Base-by-base conservation (phyloP, 2,329 filamentous ascomycete genomes). In the Cladosporium phlei region DNA sequence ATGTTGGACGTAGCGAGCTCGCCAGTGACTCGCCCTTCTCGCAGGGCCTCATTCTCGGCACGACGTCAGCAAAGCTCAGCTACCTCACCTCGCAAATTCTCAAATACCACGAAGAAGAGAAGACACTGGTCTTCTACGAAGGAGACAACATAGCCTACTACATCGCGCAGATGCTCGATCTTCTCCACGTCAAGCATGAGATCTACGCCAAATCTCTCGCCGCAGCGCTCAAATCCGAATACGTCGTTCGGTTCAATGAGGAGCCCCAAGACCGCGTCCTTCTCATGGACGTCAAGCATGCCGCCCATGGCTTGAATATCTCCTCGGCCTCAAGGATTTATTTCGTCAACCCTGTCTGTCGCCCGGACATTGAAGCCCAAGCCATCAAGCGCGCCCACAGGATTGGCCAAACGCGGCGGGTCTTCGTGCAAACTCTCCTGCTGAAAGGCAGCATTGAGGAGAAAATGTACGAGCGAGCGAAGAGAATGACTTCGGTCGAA, bases 71-170 rank as follows among this genome's bases (percentile, higher is more conserved):
- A 0, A 97, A 97, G 65, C 73, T 96, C 2, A 90, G 86, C 2
- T 95, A 96, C 59, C 71, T 96, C 5, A 70, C 95, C 14, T 84
- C 89, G 45, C 75, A 79, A 24, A 81, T 96, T 10, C 65, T 82
- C 4, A 71, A 77, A 43, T 74, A 90, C 51, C 80, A 93, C 44
- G 66, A 74, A 1, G 68, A 76, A 0, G 89, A 95, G 59, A 95
- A 96, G 65, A 93, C 94, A 3, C 80, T 96, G 43, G 78, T 96
- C 8, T 97, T 97, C 64, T 96, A 95, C 63, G 88, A 95, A 51
- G 85, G 86, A 24, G 85, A 93, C 50, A 91, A 95, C 56, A 77
- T 86, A 2, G 90, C 88, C 1, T 95, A 80, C 65, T 95, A 94
- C 67, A 78, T 96, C 29, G 86, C 88, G 0, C 83, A 89, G 60